phyloP scores from a whole-genome alignment of 352 stramenopile genomes.

The Globisporangium mamillatum region DNA sequence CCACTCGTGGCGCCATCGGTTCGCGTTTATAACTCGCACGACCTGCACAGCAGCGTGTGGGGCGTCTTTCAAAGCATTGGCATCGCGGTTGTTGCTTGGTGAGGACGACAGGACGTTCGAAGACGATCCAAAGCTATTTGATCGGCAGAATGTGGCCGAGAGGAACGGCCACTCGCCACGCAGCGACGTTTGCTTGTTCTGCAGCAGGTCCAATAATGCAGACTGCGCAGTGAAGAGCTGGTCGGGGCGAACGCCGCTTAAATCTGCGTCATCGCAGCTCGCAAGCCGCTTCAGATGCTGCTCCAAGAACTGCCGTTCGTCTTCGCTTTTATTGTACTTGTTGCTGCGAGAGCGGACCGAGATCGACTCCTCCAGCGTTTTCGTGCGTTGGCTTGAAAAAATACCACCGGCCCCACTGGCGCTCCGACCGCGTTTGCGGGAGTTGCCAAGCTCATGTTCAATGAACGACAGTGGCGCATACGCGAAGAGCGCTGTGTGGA shows the following conservation, averaged over 20 bases:
- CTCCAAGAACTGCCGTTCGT: slow-evolving; percentile 43
- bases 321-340: slow-evolving; percentile 31
- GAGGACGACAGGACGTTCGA: slow-evolving; percentile 8
- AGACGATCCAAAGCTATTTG: slow-evolving; percentile 15
- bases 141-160: slow-evolving; percentile 13
- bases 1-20: slow-evolving; percentile 55
- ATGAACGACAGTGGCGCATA: slow-evolving; percentile 44
- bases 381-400: slow-evolving; percentile 20
- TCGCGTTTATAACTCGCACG: slow-evolving; percentile 32
- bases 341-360: slow-evolving; percentile 31
- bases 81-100: not conserved
- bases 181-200: slow-evolving; percentile 23
- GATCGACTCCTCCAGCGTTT: slow-evolving; percentile 32
- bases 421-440: slow-evolving; percentile 15
- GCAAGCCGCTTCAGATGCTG: slow-evolving; percentile 29
- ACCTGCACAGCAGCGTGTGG: slow-evolving; percentile 34
- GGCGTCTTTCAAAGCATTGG: slow-evolving; percentile 13
- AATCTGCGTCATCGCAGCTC: not conserved
- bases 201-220: slow-evolving; percentile 28
- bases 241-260: not conserved
- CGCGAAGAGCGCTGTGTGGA: slow-evolving; percentile 33
- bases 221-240: slow-evolving; percentile 23
- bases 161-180: slow-evolving; percentile 29
- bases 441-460: slow-evolving; percentile 25
- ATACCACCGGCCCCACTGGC: slow-evolving; percentile 7